Conservation (phyloP, 768 basidiomycete genomes). For the Boletus reticulatus region DNA sequence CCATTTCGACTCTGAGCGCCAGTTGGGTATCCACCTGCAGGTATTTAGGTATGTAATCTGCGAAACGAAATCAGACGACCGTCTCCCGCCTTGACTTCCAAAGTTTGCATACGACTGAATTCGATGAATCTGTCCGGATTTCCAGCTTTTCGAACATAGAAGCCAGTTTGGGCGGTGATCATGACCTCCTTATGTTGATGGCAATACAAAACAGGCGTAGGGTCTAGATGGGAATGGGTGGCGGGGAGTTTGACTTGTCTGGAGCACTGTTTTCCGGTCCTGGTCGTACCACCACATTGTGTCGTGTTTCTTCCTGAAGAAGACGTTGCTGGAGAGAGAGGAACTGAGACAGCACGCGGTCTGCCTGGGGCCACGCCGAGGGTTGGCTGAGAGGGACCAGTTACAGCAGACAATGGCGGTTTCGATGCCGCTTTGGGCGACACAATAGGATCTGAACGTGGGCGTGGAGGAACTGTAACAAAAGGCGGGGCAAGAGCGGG, state of each 20-base stretch:
- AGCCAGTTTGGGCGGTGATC: slow-evolving; percentile 47
- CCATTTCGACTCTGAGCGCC: slow-evolving; percentile 54
- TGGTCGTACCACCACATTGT: slow-evolving; percentile 70
- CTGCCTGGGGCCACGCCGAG: slow-evolving; percentile 12
- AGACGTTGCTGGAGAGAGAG: slow-evolving; percentile 17
- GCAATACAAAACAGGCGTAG: slow-evolving; percentile 48
- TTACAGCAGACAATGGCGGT: slow-evolving; percentile 2
- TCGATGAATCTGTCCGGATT: slow-evolving; percentile 44
- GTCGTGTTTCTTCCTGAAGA: slow-evolving; percentile 14
- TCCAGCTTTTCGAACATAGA: slow-evolving; percentile 49
- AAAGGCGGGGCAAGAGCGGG: slow-evolving; percentile 19
- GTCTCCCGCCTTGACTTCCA: background rate
- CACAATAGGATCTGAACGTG: slow-evolving; percentile 33
- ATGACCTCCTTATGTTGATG: slow-evolving; percentile 61
- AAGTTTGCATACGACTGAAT: slow-evolving; percentile 48
- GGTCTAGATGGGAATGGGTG: slow-evolving; percentile 25
- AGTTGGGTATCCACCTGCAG: slow-evolving; percentile 59
- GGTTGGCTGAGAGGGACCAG: slow-evolving; percentile 10
- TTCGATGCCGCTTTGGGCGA: slow-evolving; percentile 4
- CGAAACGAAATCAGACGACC: slow-evolving; percentile 6
- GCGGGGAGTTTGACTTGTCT: slow-evolving; percentile 51
- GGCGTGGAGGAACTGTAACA: slow-evolving; percentile 24
- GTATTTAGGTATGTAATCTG: slow-evolving; percentile 73
- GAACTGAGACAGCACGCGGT: slow-evolving; percentile 20
- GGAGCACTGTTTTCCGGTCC: slow-evolving; percentile 58